A percentile compares a stretch with the other conserved stretches of the same genome.
phyloP scores from a whole-genome alignment of 1,284 basidiomycete genomes.

The Irpex sp. region DNA sequence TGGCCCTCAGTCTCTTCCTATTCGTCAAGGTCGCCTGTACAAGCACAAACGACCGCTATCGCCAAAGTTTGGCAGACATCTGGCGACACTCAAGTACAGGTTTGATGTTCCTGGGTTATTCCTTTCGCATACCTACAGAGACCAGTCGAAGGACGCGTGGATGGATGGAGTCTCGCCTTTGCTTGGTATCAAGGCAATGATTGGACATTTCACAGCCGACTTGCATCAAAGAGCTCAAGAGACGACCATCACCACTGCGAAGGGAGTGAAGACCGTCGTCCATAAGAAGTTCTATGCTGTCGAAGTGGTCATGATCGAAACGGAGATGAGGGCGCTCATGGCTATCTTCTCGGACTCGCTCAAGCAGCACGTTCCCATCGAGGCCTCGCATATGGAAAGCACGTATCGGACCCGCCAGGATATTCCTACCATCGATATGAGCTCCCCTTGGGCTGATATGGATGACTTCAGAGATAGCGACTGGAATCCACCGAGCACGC shows the following conservation, averaged over 20 bases:
- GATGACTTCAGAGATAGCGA: conserved; percentile 86
- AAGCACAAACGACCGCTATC: conserved; percentile 67
- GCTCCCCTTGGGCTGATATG: conserved; percentile 68
- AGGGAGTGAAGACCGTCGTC: conserved; percentile 50
- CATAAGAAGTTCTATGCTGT: conserved; percentile 93
- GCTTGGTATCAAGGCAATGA: conserved; percentile 80
- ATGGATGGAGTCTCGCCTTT: conserved; percentile 71
- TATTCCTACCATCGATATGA: conserved; percentile 34
- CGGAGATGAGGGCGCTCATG: conserved; percentile 76
- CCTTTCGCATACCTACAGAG: conserved; percentile 85
- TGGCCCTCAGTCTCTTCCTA: conserved; percentile 79
- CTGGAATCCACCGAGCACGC: conserved; percentile 49
- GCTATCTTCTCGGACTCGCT: conserved; percentile 74
- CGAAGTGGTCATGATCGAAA: conserved; percentile 75
- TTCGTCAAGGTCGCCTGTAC: conserved; percentile 83
- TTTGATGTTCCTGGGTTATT: conserved; percentile 76
- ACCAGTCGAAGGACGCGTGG: conserved; percentile 76
- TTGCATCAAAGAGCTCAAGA: conserved; percentile 93
- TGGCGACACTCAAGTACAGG: conserved; percentile 93
- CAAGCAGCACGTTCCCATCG: conserved; percentile 50
- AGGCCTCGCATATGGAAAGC: conserved; percentile 38
- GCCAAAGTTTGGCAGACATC: conserved; percentile 85
- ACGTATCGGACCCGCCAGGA: conserved; percentile 43
- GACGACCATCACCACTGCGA: conserved; percentile 43
- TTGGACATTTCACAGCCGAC: conserved; percentile 82